Base-by-base conservation (phyloP, 1,284 basidiomycete genomes). In the Fistulina hepatica region DNA sequence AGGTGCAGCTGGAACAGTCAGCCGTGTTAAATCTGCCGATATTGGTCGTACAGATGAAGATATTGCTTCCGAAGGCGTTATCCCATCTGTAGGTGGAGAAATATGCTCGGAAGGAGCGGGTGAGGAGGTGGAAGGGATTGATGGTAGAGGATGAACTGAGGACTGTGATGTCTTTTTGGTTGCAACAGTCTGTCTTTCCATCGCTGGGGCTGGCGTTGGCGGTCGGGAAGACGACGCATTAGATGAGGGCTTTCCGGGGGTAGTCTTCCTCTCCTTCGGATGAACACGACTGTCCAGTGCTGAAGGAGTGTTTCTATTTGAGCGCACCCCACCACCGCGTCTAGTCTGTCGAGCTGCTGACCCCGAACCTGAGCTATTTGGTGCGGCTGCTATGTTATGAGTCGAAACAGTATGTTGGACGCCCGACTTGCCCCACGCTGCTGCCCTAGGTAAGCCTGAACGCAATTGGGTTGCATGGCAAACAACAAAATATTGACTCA, bases 381-480 rank as follows among this genome's bases (percentile, higher is more conserved):
- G 15, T 11, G 25, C 25, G 5, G 28, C 28, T 15, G 28, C 28
- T 19, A 31, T 31, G 45, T 53, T 33, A 38, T 53, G 37, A 22
- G 58, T 33, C 39, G 58, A 38, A 34, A 55, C 45, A 28, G 58
- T 39, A n/a, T 21, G 50, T 48, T 21, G 46, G 33, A 25, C 27
- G 52, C 22, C 20, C 40, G 45, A 28, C 46, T 37, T 20, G 45
- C 42, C 90, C 89, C 89, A 94, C 19, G 82, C 80, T 9, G 90
- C 86, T 8, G 78, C 76, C 40, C 83, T 78, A 24, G 89, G 90
- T 32, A 93, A 64, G 34, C 73, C 76, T 48, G 57, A 49, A 38
- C 34, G 41, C 34, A 33, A 46, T 33, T 33, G 49, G 40, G 38
- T 42, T 16, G 57, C 52, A 26, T 21, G 39, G 15, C 15, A 19